Evolutionary conservation across 176 grass and related monocot genomes (phyloP), one percentile per base, ranked within the genome.

Genomic region (Chrysopogon serrulatus): DNA sequence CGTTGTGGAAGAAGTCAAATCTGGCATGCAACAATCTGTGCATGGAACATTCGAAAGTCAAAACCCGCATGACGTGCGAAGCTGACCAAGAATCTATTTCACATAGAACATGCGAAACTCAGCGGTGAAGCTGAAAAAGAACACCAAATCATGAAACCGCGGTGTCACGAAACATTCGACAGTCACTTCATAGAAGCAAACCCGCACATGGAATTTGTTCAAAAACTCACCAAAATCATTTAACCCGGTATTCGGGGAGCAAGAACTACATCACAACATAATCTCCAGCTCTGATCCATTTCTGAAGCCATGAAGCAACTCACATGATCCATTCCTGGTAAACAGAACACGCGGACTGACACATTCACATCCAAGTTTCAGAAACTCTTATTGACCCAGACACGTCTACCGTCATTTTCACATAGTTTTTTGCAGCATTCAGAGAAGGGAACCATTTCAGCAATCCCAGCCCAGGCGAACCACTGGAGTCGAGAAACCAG

Each of bases 361-460:
- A 21, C 82, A 80, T 62, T 43, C 62, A 39, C 13, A 47, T 31
- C 54, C 64, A 90, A 65, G 73, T 78, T 65, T 78, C 56, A 57
- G 1, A 78, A 48, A 30, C n/a, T 76, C 2, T 87, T 87, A 87
- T 87, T 87, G 26, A 8, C 19, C 26, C 48, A 44, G 48, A 6
- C 59, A 56, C 45, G 24, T 42, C 69, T 56, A 71, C 34, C 74
- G 18, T 34, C 78, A 66, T 17, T 86, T 86, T 65, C 16, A 86
- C 78, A 53, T 37, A 33, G 42, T 66, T 39, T 74, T 48, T 47
- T 51, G 23, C 37, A 69, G 24, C 47, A 79, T 44, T 63, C 42
- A 37, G 32, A 31, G 18, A 47, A 8, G 32, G 28, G 41, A 7
- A 75, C 4, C 23, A 64, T 28, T 64, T 43, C 54, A 59, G 36